Evolutionary conservation across 2,329 filamentous ascomycete species (phyloP), one percentile per base, ranked within the genome.

Genomic region (Scedosporium apiospermum): DNA sequence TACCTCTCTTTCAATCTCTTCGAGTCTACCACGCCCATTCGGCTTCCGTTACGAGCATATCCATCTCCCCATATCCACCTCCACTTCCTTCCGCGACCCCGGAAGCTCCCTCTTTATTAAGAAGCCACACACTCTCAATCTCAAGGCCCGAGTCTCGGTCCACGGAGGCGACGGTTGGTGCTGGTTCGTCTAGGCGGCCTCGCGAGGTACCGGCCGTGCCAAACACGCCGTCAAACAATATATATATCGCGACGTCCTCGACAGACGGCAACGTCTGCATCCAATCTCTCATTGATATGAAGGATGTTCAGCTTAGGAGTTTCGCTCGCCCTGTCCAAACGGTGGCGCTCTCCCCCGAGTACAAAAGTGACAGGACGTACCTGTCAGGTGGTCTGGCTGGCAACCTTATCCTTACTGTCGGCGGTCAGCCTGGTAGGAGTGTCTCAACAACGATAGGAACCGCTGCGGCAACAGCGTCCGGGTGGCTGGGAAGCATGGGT

Each of bases 181-280:
- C 80, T 4, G 77, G 79, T 6, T 75, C 79, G 6, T 81, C 84
- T 12, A 79, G 82, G 63, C 79, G 76, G 62, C 75, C 76, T 4
- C 81, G 75, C 14, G 81, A 88, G 65, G 74, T 77, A 0, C 73
- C 78, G 0, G 77, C 81, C 1, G 78, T 96, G 2, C 86, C 90
- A 0, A 86, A 87, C 64, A 91, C 82, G 0, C 89, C 91, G 0
- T 93, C 91, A 1, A 98, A 97, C 69, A 88, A 93, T 62, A 96
- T 99, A 49, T 90, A 95, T 72, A 90, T 99, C 67, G 93, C 89
- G 1, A 96, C 93, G 1, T 91, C 95, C 0, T 98, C 95, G 0
- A 90, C 96, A 71, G 95, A 99, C 73, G 96, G 95, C 18, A 93
- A 97, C 71, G 91, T 99, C 14, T 98, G 95, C 69, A 85, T 99